Evolutionary conservation across 495 filamentous ascomycete species (phyloP).

Genomic region (Xylaria nigripes): DNA sequence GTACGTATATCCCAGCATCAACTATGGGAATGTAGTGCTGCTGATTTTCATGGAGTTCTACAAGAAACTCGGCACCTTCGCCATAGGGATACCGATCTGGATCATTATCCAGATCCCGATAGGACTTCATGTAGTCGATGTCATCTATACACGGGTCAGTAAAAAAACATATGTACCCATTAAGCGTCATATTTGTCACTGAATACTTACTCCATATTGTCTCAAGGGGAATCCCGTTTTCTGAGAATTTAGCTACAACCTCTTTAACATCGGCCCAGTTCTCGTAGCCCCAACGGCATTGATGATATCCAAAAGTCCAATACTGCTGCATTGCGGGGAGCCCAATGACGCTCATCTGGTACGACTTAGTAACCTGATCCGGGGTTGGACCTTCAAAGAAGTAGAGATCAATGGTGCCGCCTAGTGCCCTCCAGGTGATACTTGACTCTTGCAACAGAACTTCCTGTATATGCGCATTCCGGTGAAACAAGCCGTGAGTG

Average conservation of each 20-base stretch:
- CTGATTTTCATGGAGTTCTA: conserved; percentile 52
- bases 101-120: conserved; percentile 68
- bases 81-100: conserved; percentile 54
- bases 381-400: conserved; percentile 70
- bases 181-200: not conserved
- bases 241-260: conserved; percentile 68
- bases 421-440: conserved; percentile 73
- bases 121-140: conserved; percentile 71
- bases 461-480: conserved; percentile 74
- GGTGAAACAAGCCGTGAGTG: conserved; percentile 75
- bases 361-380: conserved; percentile 59
- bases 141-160: conserved; percentile 60
- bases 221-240: conserved; percentile 69
- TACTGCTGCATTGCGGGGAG: conserved; percentile 80
- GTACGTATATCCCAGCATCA: conserved; percentile 73
- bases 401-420: conserved; percentile 75
- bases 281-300: conserved; percentile 75
- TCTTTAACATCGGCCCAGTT: conserved; percentile 67
- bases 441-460: conserved; percentile 55
- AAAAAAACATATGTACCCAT: conserved; percentile 4
- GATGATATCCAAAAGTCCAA: conserved; percentile 79
- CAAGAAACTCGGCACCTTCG: conserved; percentile 58
- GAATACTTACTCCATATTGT: conserved; percentile 54
- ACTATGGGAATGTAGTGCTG: conserved; percentile 79
- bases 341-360: conserved; percentile 60